These are phyloP conservation scores for Xylaria sp. DNA, from an alignment of 2,329 filamentous ascomycete genomes.

Conservation along the genomic window DNA sequence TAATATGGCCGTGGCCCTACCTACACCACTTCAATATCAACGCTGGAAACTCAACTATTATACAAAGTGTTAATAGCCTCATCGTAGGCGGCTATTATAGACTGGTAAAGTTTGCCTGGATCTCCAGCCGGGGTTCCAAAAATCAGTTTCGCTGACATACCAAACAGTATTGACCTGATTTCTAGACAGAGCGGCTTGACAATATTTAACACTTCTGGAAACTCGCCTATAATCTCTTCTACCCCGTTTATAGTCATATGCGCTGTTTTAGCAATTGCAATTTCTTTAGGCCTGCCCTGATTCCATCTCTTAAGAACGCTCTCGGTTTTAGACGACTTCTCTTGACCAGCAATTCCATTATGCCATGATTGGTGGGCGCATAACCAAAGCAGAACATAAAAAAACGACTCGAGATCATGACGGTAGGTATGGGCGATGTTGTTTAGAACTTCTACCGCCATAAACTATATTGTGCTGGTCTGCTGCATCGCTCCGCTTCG, in stretches of 20 bases:
- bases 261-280: neutral
- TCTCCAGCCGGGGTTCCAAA: neutral
- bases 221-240: neutral
- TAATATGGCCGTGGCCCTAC: too few relatives aligned
- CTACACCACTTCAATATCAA: neutral
- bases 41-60: neutral
- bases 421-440: slow-evolving; percentile 33
- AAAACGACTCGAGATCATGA: slow-evolving; percentile 39
- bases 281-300: neutral
- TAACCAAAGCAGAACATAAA: slow-evolving; percentile 38
- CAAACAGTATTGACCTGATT: neutral
- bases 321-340: slow-evolving; percentile 13
- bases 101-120: neutral
- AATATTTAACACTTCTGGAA: neutral
- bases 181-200: neutral
- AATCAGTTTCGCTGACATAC: neutral
- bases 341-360: slow-evolving; percentile 16
- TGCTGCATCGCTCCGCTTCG: slow-evolving; percentile 1
- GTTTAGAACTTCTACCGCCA: slow-evolving; percentile 33
- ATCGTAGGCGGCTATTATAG: neutral
- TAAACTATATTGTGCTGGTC: slow-evolving; percentile 28
- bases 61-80: neutral
- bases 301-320: slow-evolving; percentile 18
- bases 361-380: slow-evolving; percentile 25
- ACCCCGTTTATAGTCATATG: slow-evolving; percentile 6